A percentile compares a stretch with the other conserved stretches of the same genome.
Evolutionary conservation across 2,329 filamentous ascomycete species (phyloP).

Genomic region (Sporothrix globosa): DNA sequence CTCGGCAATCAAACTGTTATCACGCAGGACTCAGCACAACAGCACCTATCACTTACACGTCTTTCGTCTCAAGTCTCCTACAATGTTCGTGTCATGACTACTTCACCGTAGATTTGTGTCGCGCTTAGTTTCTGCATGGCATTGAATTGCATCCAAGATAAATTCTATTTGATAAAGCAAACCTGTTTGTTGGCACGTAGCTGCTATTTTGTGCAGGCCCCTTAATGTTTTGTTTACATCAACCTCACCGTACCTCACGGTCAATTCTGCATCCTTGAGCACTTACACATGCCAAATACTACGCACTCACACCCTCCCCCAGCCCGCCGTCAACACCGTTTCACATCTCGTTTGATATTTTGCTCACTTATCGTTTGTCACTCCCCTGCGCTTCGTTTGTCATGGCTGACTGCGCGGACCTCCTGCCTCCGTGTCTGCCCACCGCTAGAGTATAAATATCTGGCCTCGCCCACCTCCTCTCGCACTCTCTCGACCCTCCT

Average conservation of each 20-base stretch:
- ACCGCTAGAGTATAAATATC: background rate
- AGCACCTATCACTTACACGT: background rate
- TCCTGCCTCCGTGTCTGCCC: no score
- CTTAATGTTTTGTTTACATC: background rate
- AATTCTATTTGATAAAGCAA: background rate
- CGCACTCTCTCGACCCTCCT: background rate
- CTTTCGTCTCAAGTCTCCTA: background rate
- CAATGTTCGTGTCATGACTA: background rate
- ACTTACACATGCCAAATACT: no score
- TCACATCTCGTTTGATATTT: background rate
- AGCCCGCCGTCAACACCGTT: background rate
- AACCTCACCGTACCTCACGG: background rate
- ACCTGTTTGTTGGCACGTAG: background rate
- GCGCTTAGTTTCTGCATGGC: no score
- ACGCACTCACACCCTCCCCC: background rate
- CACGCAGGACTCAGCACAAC: background rate
- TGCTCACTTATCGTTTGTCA: background rate
- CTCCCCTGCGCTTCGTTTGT: background rate
- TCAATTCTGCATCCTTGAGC: background rate
- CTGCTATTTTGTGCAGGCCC: background rate
- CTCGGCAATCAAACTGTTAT: no score
- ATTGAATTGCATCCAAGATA: background rate
- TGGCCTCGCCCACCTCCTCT: background rate
- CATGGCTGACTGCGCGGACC: background rate
- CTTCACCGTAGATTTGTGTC: background rate